Conservation (phyloP, 805 yeast species). For the Saccharomycopsis oosterbeekiorum region DNA sequence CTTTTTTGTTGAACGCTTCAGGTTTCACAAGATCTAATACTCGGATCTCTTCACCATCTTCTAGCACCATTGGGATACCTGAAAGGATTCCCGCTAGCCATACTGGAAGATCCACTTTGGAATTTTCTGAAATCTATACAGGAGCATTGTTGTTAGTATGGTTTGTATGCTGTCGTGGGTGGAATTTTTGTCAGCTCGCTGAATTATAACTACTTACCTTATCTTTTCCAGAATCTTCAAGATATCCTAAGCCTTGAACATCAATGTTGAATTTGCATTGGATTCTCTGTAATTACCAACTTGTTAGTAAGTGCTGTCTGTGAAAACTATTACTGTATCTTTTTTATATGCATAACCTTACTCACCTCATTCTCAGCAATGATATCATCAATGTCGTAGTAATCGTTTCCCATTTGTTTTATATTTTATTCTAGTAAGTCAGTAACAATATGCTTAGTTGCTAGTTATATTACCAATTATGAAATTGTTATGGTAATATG, state of each 20-base stretch:
- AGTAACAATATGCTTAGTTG: too few relatives aligned
- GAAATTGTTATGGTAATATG: too few relatives aligned
- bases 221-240: conserved; percentile 69
- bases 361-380: conserved; percentile 51
- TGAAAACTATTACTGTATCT: not conserved
- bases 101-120: conserved; percentile 69
- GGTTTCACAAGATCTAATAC: conserved; percentile 67
- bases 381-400: conserved; percentile 72
- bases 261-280: conserved; percentile 72
- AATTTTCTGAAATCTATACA: conserved; percentile 38
- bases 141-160: not conserved
- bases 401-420: conserved; percentile 22
- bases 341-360: not conserved
- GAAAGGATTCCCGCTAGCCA: conserved; percentile 86
- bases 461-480: too few relatives aligned
- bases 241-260: conserved; percentile 80
- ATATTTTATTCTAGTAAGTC: too few relatives aligned
- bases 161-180: too few relatives aligned
- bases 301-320: not conserved
- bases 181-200: too few relatives aligned
- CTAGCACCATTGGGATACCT: conserved; percentile 27
- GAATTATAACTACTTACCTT: conserved; percentile 22
- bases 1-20: conserved; percentile 51
- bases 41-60: conserved; percentile 29
- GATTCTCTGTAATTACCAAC: conserved; percentile 33